Base-by-base conservation (phyloP, 208 protist species). In the Endotrypanum monterogeii region DNA sequence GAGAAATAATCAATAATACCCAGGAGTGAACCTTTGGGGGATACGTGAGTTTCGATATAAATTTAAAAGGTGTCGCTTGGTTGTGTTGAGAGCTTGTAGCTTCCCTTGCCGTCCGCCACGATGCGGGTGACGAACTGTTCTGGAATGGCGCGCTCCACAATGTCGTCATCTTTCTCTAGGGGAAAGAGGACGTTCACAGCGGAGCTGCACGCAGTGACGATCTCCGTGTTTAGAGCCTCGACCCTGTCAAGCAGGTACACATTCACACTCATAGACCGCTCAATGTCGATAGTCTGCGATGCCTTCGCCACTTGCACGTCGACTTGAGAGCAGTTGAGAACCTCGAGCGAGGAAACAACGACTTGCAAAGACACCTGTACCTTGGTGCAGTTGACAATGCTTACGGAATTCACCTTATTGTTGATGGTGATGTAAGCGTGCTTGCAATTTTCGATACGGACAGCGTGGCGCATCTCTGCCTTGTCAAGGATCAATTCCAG, bases 391-490 rank as follows among this genome's bases (percentile, higher is more conserved):
- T 90, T 83, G 41, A 91, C 73, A 11, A 96, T 55, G 12, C 83
- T 87, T 48, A 96, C 83, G 4, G 89, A 91, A 76, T 94, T 96
- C 37, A 93, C 85, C 80, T 96, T 96, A 39, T 86, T 87, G n/a
- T 74, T 77, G 50, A 96, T 82, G 30, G 83, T 79, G 57, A 96
- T 68, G 77, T 88, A 79, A n/a, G 72, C 75, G 56, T 94, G 69
- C 30, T 85, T 73, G 73, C 89, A 96, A 77, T 85, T 85, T 70
- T 87, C 79, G 57, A 96, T 91, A 56, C 87, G 84, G 46, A 96
- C 83, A 18, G 88, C 87, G 63, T 96, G 92, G 14, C 84, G 87
- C 87, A 92, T 91, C 55, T 81, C 75, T 37, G 85, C 80, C 39
- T 90, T 85, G 23, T 91, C 82, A 18, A 96, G 76, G 37, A 67